Evolutionary conservation across 345 rosid genomes (phyloP).

Genomic region (Excoecaria agallocha): DNA sequence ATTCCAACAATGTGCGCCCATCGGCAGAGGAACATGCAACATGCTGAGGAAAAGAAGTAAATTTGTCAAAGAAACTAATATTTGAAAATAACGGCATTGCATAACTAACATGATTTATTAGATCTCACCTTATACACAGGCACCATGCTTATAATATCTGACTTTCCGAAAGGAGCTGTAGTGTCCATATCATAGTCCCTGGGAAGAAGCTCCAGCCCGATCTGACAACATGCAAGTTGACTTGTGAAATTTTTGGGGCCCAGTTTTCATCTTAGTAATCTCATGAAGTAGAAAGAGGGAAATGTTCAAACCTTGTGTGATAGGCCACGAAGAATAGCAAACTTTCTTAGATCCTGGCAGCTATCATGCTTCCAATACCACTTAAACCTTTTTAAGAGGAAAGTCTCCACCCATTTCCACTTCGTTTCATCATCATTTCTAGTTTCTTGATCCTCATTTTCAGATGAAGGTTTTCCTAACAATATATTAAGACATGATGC

Average conservation of each 20-base stretch:
- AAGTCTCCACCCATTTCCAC: conserved; percentile 37
- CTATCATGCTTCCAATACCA: conserved; percentile 32
- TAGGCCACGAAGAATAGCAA: conserved; percentile 36
- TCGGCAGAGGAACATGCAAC: conserved; percentile 40
- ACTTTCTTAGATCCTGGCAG: conserved; percentile 26
- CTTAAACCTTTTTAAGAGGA: conserved; percentile 30
- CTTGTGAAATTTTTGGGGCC: conserved; percentile 20
- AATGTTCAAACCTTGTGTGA: conserved; percentile 31
- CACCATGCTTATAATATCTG: conserved; percentile 33
- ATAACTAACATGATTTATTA: not conserved
- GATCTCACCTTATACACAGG: conserved; percentile 30
- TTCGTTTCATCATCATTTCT: conserved; percentile 25
- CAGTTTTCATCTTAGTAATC: conserved; percentile 1
- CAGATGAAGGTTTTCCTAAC: conserved; percentile 27
- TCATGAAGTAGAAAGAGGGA: not conserved
- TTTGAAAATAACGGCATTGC: not conserved
- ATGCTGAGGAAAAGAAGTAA: conserved; percentile 31
- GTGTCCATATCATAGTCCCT: conserved; percentile 34
- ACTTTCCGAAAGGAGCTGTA: conserved; percentile 30
- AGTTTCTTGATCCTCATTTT: conserved; percentile 24
- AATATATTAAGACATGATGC: conserved; percentile 34
- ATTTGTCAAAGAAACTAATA: conserved; percentile 19
- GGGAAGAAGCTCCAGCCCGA: conserved; percentile 39
- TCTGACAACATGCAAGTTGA: conserved; percentile 33
- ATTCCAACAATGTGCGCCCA: conserved; percentile 35